Evolutionary conservation across 345 rosid species (phyloP).

Genomic region (Syzygium grande): DNA sequence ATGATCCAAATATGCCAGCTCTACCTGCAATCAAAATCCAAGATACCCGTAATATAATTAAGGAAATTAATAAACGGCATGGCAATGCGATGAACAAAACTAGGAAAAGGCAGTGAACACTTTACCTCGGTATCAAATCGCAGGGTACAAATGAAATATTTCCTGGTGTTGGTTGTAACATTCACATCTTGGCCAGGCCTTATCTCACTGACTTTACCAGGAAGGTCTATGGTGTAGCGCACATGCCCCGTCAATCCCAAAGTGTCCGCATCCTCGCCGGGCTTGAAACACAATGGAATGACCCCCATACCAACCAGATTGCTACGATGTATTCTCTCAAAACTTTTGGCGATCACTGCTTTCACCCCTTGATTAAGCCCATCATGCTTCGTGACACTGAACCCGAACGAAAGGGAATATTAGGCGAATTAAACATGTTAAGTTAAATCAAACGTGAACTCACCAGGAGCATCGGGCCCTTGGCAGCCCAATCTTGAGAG

Average conservation of each 20-base stretch:
- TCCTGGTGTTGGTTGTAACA: background rate
- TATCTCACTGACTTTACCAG: background rate
- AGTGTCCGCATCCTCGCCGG: background rate
- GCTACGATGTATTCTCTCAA: background rate
- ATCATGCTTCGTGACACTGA: background rate
- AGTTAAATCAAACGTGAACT: background rate
- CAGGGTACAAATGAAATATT: background rate
- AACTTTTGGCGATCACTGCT: background rate
- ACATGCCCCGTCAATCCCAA: background rate
- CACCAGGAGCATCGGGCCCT: constrained; percentile 84
- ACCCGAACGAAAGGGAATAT: background rate
- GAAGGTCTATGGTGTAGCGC: background rate
- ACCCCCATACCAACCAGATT: background rate
- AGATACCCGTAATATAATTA: background rate
- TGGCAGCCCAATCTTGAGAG: constrained; percentile 93
- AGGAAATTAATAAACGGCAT: background rate
- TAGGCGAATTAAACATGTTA: background rate
- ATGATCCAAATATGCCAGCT: background rate
- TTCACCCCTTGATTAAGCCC: background rate
- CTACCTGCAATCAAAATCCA: background rate
- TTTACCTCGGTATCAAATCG: background rate
- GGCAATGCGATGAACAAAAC: background rate
- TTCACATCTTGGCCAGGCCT: background rate
- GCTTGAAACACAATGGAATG: background rate
- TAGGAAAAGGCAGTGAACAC: background rate